A percentile compares a stretch with the other conserved stretches of the same genome.
phyloP scores from a whole-genome alignment of 2,329 filamentous ascomycete species.

The Trichoderma atrobrunneum region DNA sequence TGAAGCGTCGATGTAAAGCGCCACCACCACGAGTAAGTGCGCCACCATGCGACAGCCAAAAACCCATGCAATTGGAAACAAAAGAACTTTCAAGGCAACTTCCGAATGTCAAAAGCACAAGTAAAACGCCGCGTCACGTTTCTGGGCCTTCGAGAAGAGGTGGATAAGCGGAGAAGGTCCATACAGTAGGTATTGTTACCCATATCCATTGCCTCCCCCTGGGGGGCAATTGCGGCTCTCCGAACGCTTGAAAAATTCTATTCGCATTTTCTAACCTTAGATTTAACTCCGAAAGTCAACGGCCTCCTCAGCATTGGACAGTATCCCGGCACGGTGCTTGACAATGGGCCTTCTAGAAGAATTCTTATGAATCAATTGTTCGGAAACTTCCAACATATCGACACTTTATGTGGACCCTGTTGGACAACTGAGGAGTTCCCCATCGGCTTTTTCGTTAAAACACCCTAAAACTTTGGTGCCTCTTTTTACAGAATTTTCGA shows the following conservation, averaged over 20 bases:
- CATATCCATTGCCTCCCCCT: not conserved
- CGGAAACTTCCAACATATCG: not conserved
- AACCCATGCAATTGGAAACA: not conserved
- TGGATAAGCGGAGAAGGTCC: not conserved
- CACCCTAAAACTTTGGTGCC: not conserved
- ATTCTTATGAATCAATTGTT: not conserved
- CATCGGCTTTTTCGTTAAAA: not conserved
- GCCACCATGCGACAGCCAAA: not conserved
- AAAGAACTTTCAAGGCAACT: not conserved
- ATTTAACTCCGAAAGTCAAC: not conserved
- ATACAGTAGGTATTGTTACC: not conserved
- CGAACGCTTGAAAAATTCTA: not conserved
- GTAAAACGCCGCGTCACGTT: conserved; percentile 5
- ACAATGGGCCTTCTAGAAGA: not conserved
- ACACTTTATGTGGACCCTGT: not conserved
- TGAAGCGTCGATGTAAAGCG: not conserved
- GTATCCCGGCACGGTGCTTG: not conserved
- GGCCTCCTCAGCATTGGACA: not conserved
- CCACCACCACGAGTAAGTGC: not conserved
- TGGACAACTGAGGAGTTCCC: not conserved
- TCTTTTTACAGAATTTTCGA: conserved; percentile 10
- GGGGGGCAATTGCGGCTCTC: not conserved
- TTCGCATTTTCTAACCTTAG: not conserved
- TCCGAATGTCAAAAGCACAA: not conserved
- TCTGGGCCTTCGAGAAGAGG: conserved; percentile 1